A percentile compares a stretch with the other conserved stretches of the same genome.
Conservation (phyloP, 495 filamentous ascomycete species). For the Neohortaea acidophila region DNA sequence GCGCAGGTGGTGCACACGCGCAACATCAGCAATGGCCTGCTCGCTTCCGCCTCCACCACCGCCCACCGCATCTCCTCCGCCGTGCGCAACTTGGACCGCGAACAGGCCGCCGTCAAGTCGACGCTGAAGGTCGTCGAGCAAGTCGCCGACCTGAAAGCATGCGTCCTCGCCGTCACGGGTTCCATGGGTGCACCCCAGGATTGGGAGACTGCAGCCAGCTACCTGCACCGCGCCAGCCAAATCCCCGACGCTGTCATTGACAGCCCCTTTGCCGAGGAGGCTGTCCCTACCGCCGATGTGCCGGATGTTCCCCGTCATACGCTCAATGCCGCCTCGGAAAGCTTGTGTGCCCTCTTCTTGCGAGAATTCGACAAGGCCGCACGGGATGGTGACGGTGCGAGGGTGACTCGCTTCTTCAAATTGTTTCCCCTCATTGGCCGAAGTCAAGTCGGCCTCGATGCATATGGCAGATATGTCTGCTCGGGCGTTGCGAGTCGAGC, state of each 20-base stretch:
- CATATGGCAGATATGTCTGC: constrained; percentile 90
- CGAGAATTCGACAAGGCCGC: constrained; percentile 91
- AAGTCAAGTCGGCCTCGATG: constrained; percentile 76
- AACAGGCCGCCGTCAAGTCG: constrained; percentile 77
- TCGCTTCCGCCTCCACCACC: constrained; percentile 67
- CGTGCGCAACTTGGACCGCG: constrained; percentile 71
- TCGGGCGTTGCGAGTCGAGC: constrained; percentile 77
- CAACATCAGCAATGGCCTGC: constrained; percentile 71
- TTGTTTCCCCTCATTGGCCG: constrained; percentile 88
- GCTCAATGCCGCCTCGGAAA: constrained; percentile 71
- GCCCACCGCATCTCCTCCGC: constrained; percentile 74
- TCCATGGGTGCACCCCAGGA: constrained; percentile 97
- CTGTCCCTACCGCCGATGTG: constrained; percentile 89
- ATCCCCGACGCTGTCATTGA: constrained; percentile 65
- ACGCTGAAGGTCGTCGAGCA: constrained; percentile 89
- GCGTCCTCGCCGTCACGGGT: constrained; percentile 83
- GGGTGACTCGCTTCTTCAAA: constrained; percentile 94
- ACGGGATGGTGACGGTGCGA: constrained; percentile 63
- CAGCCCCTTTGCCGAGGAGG: constrained; percentile 77
- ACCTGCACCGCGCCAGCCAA: constrained; percentile 64
- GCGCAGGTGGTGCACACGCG: constrained; percentile 75
- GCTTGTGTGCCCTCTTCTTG: constrained; percentile 74
- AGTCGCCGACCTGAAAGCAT: constrained; percentile 89
- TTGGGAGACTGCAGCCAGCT: constrained; percentile 91
- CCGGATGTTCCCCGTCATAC: constrained; percentile 82